Evolutionary conservation across 208 protist species (phyloP).

Genomic region (Trichomonas gallinae): DNA sequence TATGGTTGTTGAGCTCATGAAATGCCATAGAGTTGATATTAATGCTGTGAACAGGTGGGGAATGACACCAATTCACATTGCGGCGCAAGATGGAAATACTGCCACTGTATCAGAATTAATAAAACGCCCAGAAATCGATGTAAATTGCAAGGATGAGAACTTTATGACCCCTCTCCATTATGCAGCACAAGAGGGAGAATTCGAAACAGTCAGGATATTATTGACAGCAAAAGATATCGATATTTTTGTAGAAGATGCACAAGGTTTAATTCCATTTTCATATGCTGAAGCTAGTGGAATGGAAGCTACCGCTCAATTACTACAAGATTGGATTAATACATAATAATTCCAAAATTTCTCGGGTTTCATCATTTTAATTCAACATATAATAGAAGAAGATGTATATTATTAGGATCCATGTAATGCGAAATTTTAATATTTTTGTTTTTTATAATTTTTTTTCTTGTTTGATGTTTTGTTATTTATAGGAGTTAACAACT

Average conservation of each 20-base stretch:
- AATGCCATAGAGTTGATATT: neutral
- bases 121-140: neutral
- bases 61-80: neutral
- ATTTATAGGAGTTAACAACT: too few relatives aligned
- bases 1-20: neutral
- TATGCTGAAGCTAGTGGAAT: neutral
- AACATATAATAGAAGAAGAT: too few relatives aligned
- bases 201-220: neutral
- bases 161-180: neutral
- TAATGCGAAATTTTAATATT: too few relatives aligned
- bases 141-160: neutral
- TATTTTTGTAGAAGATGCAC: neutral
- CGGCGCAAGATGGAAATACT: neutral
- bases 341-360: neutral
- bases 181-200: neutral
- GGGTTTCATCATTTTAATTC: too few relatives aligned
- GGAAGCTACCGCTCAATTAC: neutral
- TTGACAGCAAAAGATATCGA: neutral
- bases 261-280: neutral
- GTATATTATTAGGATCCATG: too few relatives aligned
- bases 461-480: too few relatives aligned
- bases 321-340: neutral
- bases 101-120: neutral
- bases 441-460: too few relatives aligned
- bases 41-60: neutral